Conservation (phyloP, 1,139 yeast genomes). For the Torulaspora globosa region DNA sequence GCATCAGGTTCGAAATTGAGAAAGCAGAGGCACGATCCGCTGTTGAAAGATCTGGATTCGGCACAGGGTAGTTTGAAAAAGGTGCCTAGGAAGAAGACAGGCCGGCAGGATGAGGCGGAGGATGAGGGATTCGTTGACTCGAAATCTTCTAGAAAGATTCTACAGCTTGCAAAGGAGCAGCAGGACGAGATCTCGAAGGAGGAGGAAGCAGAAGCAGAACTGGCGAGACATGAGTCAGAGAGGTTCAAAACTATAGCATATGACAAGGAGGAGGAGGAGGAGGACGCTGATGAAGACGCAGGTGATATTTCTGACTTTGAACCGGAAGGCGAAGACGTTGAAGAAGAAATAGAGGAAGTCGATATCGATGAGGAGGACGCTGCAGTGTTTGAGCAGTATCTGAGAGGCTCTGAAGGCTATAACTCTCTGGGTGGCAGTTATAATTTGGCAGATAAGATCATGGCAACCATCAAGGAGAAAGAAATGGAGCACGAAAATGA, state of each 20-base stretch:
- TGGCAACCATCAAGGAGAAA: slow-evolving; percentile 81
- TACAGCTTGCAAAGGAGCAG: slow-evolving; percentile 85
- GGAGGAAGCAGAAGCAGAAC: slow-evolving; percentile 37
- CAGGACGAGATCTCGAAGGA: slow-evolving; percentile 69
- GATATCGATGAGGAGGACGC: slow-evolving; percentile 69
- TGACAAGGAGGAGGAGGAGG: slow-evolving; percentile 41
- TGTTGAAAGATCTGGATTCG: slow-evolving; percentile 68
- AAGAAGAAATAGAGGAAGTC: slow-evolving; percentile 52
- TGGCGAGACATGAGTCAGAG: slow-evolving; percentile 24
- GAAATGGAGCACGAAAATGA: slow-evolving; percentile 40
- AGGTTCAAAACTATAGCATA: slow-evolving; percentile 31
- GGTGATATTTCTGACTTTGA: slow-evolving; percentile 52
- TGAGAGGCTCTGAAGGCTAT: slow-evolving; percentile 43
- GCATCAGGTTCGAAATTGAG: slow-evolving; percentile 49
- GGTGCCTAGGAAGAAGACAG: slow-evolving; percentile 29
- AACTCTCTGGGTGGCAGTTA: slow-evolving; percentile 45
- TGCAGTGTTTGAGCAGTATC: slow-evolving; percentile 62
- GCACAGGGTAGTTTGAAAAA: slow-evolving; percentile 66
- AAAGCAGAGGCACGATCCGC: slow-evolving; percentile 67
- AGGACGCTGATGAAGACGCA: slow-evolving; percentile 42
- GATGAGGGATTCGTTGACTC: slow-evolving; percentile 76
- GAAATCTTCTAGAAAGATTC: slow-evolving; percentile 73
- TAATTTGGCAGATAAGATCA: slow-evolving; percentile 84
- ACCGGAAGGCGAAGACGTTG: slow-evolving; percentile 43
- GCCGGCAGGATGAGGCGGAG: slow-evolving; percentile 37